Conservation (phyloP, 2,329 filamentous ascomycete genomes). For the Nakataea oryzae region DNA sequence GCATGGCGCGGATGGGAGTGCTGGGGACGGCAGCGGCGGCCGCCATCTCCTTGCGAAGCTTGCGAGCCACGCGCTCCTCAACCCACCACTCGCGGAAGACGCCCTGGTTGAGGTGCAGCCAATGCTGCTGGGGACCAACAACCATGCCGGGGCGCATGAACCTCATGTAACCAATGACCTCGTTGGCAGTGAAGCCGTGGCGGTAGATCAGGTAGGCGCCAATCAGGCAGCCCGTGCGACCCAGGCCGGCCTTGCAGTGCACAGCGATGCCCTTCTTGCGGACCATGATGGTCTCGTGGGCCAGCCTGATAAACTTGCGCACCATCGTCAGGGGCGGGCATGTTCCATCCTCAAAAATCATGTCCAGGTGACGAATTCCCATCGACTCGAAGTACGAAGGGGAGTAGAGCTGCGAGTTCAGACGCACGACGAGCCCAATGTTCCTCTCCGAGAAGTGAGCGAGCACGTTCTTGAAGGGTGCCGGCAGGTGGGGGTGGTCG, state of each 20-base stretch:
- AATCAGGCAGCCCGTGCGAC: conserved; percentile 90
- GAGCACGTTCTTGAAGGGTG: conserved; percentile 92
- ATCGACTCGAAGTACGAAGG: conserved; percentile 95
- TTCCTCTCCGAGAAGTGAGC: conserved; percentile 79
- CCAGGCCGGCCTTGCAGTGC: conserved; percentile 95
- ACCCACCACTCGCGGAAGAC: conserved; percentile 99
- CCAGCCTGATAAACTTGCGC: conserved; percentile 86
- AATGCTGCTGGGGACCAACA: conserved; percentile 95
- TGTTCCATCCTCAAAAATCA: conserved; percentile 99
- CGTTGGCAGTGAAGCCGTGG: conserved; percentile 93
- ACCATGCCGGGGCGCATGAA: conserved; percentile 99
- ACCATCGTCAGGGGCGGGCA: conserved; percentile 86
- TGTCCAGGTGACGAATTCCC: conserved; percentile 91
- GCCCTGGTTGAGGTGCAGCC: conserved; percentile 94
- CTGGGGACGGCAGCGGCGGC: conserved; percentile 33
- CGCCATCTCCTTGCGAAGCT: conserved; percentile 49
- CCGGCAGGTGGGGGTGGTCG: conserved; percentile 58
- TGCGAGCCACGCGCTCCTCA: conserved; percentile 70
- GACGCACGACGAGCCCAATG: conserved; percentile 83
- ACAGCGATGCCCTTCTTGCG: conserved; percentile 92
- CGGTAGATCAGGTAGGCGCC: conserved; percentile 97
- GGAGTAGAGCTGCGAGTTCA: conserved; percentile 94
- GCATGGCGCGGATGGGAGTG: conserved; percentile 52
- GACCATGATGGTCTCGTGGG: conserved; percentile 86
- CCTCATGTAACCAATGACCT: conserved; percentile 95